Percentiles rank a stretch among this genome's conserved stretches.
phyloP scores from a whole-genome alignment of 2,329 filamentous ascomycete genomes.

The Bipolaris victoriae region DNA sequence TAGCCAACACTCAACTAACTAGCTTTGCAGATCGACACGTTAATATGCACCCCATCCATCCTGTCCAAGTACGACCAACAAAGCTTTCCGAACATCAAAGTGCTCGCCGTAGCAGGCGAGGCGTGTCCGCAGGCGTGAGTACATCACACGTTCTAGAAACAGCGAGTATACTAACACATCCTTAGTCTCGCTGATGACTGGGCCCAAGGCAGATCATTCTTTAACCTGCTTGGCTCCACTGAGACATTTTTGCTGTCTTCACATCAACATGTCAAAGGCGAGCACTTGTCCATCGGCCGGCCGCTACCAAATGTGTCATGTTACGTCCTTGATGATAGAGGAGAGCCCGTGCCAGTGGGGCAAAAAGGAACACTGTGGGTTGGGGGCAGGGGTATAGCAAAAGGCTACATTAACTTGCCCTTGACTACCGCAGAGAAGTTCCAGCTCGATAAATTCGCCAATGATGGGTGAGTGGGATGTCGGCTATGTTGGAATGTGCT shows the following conservation, averaged over 20 bases:
- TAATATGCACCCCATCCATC: slow-evolving; percentile 64
- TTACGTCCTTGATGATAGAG: slow-evolving; percentile 60
- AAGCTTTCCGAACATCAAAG: slow-evolving; percentile 59
- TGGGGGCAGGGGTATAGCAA: slow-evolving; percentile 61
- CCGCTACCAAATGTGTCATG: slow-evolving; percentile 64
- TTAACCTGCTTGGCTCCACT: slow-evolving; percentile 66
- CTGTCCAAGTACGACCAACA: slow-evolving; percentile 57
- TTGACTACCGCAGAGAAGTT: slow-evolving; percentile 59
- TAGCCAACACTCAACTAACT: slow-evolving; percentile 9
- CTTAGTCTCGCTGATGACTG: slow-evolving; percentile 61
- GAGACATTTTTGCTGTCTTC: slow-evolving; percentile 66
- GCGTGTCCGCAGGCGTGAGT: slow-evolving; percentile 55
- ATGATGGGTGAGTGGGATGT: slow-evolving; percentile 54
- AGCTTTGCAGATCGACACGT: slow-evolving; percentile 54
- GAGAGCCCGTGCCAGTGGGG: slow-evolving; percentile 56
- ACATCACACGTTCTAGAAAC: background rate
- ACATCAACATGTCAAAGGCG: slow-evolving; percentile 57
- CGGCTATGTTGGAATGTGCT: background rate
- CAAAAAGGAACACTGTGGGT: slow-evolving; percentile 63
- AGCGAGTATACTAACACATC: slow-evolving; percentile 1
- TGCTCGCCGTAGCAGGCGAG: slow-evolving; percentile 63
- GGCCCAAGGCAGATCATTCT: slow-evolving; percentile 52
- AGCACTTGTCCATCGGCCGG: slow-evolving; percentile 59
- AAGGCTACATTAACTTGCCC: slow-evolving; percentile 62
- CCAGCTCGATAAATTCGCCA: slow-evolving; percentile 58